Evolutionary conservation across 1,284 basidiomycete genomes (phyloP).

Genomic region (Omphalotus olearius): DNA sequence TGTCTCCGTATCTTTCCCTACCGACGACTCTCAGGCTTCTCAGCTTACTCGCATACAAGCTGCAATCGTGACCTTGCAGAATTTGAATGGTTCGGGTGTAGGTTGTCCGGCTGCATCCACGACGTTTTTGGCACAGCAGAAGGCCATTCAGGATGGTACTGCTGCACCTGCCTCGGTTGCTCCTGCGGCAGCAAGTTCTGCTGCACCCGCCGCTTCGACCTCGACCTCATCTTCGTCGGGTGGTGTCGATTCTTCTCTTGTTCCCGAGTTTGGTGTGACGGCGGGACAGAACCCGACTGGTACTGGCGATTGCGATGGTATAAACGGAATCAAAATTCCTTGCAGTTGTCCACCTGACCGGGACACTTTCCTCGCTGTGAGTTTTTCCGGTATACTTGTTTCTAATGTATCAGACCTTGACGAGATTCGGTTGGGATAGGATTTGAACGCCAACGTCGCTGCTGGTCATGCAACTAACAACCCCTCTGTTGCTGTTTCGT

Average conservation of each 20-base stretch:
- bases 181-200: slow-evolving; percentile 8
- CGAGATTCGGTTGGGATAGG: slow-evolving; percentile 12
- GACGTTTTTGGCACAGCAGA: slow-evolving; percentile 44
- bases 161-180: slow-evolving; percentile 6
- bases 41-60: slow-evolving; percentile 49
- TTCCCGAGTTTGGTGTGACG: slow-evolving; percentile 17
- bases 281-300: slow-evolving; percentile 18
- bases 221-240: not conserved
- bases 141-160: slow-evolving; percentile 35
- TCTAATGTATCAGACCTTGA: not conserved
- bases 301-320: slow-evolving; percentile 21
- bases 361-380: slow-evolving; percentile 34
- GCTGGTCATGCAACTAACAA: slow-evolving; percentile 43
- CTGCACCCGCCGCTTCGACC: slow-evolving; percentile 12
- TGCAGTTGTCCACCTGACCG: slow-evolving; percentile 24
- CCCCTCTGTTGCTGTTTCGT: slow-evolving; percentile 36
- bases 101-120: slow-evolving; percentile 52
- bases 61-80: slow-evolving; percentile 46
- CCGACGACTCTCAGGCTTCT: slow-evolving; percentile 47
- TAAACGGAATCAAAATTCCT: slow-evolving; percentile 19
- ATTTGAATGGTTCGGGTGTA: slow-evolving; percentile 44
- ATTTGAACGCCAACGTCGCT: slow-evolving; percentile 39
- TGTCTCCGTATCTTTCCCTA: slow-evolving; percentile 53
- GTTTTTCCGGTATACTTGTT: slow-evolving; percentile 8
- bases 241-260: slow-evolving; percentile 11